Percentiles rank a stretch among this genome's conserved stretches.
phyloP scores from a whole-genome alignment of 306 rosid genomes.

The Macrotyloma uniflorum region DNA sequence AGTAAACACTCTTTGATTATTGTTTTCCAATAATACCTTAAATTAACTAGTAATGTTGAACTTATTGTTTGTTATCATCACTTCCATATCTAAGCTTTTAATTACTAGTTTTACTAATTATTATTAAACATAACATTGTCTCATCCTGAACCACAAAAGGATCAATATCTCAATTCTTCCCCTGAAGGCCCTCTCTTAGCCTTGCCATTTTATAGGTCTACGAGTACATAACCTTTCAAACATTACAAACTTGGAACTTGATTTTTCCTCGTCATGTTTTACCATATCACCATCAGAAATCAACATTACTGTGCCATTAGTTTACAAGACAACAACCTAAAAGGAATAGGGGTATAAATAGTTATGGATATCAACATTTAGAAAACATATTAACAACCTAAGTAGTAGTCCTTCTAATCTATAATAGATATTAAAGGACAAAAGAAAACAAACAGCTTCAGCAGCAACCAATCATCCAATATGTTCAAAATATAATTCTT shows the following conservation, averaged over 20 bases:
- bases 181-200: not conserved
- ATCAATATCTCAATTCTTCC: not conserved
- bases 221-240: not conserved
- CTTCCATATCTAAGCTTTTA: not conserved
- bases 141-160: not conserved
- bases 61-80: not conserved
- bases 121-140: not conserved
- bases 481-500: not conserved
- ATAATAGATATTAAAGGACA: not conserved
- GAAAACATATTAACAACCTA: not conserved
- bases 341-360: not conserved
- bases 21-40: no score
- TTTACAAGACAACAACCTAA: not conserved
- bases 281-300: not conserved
- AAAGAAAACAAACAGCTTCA: not conserved
- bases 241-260: not conserved
- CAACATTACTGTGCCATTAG: not conserved
- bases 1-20: not conserved
- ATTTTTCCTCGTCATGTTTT: not conserved
- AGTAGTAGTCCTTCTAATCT: not conserved
- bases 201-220: not conserved
- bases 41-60: no score
- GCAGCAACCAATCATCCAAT: not conserved
- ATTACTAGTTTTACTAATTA: not conserved
- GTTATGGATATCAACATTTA: not conserved